These are phyloP conservation scores for Tricholoma hemisulphureum DNA, from an alignment of 768 basidiomycete species.

Conservation along the genomic window DNA sequence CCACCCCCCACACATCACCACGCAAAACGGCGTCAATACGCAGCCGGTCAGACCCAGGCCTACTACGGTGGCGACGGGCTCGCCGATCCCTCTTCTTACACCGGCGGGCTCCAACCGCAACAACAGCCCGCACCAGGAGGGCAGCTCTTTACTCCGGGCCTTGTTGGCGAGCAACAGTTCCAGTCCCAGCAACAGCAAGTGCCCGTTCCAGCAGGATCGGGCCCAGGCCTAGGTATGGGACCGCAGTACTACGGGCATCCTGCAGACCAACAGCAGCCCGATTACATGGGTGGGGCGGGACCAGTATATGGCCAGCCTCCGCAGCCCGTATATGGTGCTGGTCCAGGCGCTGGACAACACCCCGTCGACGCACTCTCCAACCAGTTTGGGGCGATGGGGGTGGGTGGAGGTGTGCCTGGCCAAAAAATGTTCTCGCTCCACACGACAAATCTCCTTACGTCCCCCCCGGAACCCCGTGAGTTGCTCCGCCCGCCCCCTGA, in stretches of 20 bases:
- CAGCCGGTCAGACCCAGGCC: conserved; percentile 88
- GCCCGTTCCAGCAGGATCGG: conserved; percentile 6
- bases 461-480: conserved; percentile 88
- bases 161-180: conserved; percentile 69
- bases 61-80: conserved; percentile 63
- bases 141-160: conserved; percentile 86
- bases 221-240: not conserved
- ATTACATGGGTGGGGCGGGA: conserved; percentile 41
- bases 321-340: conserved; percentile 32
- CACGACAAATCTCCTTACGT: conserved; percentile 90
- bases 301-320: conserved; percentile 38
- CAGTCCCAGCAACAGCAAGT: conserved; percentile 56
- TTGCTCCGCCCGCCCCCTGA: conserved; percentile 82
- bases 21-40: conserved; percentile 86
- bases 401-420: conserved; percentile 43
- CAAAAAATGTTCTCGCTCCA: conserved; percentile 75
- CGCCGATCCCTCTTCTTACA: conserved; percentile 40
- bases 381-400: conserved; percentile 88
- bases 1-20: conserved; percentile 47
- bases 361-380: conserved; percentile 66
- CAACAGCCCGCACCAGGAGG: conserved; percentile 38
- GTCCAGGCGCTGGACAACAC: conserved; percentile 34
- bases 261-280: conserved; percentile 42
- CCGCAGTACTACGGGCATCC: conserved; percentile 41
- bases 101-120: conserved; percentile 38